Evolutionary conservation across 1,139 yeast species (phyloP).

Genomic region (Meyerozyma elateridarum): DNA sequence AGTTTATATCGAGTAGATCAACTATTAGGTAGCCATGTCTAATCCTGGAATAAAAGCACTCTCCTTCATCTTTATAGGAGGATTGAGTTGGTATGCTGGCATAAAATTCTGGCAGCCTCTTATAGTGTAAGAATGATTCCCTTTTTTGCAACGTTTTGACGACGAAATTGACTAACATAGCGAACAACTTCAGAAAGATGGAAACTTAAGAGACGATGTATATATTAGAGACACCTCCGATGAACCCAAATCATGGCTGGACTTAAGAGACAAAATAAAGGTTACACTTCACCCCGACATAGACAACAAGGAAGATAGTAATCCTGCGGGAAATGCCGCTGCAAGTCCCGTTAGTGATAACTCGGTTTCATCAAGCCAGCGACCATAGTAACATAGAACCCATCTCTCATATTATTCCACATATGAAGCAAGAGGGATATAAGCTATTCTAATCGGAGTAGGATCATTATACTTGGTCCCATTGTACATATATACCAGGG

Average conservation of each 20-base stretch:
- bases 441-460: no score
- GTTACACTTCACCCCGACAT: conserved; percentile 10
- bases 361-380: no score
- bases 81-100: conserved; percentile 47
- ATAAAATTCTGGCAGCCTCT: conserved; percentile 71
- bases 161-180: conserved; percentile 29
- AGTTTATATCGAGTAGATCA: no score
- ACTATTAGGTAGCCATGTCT: conserved; percentile 11
- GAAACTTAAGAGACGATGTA: conserved; percentile 57
- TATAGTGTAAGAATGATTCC: conserved; percentile 46
- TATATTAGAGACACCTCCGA: conserved; percentile 41
- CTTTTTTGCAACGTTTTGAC: not conserved
- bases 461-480: no score
- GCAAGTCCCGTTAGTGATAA: no score
- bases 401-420: no score
- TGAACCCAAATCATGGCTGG: conserved; percentile 38
- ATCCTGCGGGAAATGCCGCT: no score
- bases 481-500: no score
- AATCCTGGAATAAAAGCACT: conserved; percentile 19
- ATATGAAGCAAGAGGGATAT: no score
- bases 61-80: conserved; percentile 28
- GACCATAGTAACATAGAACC: no score
- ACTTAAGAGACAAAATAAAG: conserved; percentile 26
- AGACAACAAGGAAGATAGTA: conserved; percentile 8
- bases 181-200: conserved; percentile 65